phyloP scores from a whole-genome alignment of 257 asterid genomes.

The Thymus quinquecostatus region DNA sequence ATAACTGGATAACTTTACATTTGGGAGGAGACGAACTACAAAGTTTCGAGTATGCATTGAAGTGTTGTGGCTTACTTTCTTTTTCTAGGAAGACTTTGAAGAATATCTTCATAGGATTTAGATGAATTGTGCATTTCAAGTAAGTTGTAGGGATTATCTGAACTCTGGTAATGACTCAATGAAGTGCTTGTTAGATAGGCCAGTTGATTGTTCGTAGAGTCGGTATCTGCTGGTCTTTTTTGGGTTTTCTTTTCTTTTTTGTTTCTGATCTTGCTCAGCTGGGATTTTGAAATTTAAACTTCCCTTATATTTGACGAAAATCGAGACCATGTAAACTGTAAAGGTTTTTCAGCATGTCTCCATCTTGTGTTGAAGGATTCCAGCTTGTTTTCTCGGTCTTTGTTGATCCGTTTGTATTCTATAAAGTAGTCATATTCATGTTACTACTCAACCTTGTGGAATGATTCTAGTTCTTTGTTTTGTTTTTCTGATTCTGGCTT shows the following conservation, averaged over 20 bases:
- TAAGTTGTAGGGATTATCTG: neutral
- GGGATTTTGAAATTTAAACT: too few species aligned
- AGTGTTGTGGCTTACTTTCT: slow-evolving; percentile 7
- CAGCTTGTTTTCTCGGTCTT: too few species aligned
- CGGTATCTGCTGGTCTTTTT: neutral
- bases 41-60: neutral
- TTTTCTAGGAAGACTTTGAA: neutral
- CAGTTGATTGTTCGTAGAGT: neutral
- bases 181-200: neutral
- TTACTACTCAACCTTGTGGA: neutral
- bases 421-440: neutral
- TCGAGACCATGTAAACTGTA: too few species aligned
- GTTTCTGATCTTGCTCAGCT: too few species aligned
- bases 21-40: neutral
- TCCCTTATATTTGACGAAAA: too few species aligned
- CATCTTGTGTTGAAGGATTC: neutral
- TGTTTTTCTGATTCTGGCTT: slow-evolving; percentile 14
- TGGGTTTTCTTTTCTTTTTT: too few species aligned
- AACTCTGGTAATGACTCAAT: neutral
- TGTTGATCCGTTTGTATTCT: neutral
- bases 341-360: neutral
- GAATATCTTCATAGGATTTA: neutral
- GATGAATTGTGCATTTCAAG: slow-evolving; percentile 6
- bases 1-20: neutral
- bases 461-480: slow-evolving; percentile 5